A percentile compares a stretch with the other conserved stretches of the same genome.
phyloP scores from a whole-genome alignment of 2,329 filamentous ascomycete species.

The Xylariaceae sp. region DNA sequence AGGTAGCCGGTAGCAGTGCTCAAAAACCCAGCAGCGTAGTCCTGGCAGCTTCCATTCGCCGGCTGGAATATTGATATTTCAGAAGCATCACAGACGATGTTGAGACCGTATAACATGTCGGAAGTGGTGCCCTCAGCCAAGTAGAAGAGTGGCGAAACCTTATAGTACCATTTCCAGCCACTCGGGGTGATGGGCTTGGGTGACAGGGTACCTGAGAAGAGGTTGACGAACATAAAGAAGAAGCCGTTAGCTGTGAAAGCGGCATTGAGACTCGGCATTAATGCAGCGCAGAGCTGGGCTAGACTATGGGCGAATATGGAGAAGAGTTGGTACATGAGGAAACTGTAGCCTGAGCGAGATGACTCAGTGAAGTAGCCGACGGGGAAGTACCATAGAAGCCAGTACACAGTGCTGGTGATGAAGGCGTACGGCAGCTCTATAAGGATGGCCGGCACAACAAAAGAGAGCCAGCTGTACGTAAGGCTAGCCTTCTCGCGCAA shows the following conservation, averaged over 20 bases:
- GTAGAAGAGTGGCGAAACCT: slow-evolving; percentile 15
- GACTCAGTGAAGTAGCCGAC: slow-evolving; percentile 58
- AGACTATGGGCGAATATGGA: slow-evolving; percentile 51
- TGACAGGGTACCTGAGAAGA: slow-evolving; percentile 9
- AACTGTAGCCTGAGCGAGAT: slow-evolving; percentile 66
- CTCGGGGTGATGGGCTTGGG: neutral
- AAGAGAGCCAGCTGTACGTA: slow-evolving; percentile 78
- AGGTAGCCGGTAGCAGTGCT: neutral
- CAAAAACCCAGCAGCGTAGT: slow-evolving; percentile 1
- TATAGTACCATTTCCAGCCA: slow-evolving; percentile 15
- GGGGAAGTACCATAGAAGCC: slow-evolving; percentile 62
- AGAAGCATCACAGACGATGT: neutral
- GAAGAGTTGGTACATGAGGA: slow-evolving; percentile 67
- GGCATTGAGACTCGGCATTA: slow-evolving; percentile 25
- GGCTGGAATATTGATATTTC: slow-evolving; percentile 2
- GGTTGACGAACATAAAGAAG: slow-evolving; percentile 42
- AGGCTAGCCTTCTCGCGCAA: slow-evolving; percentile 75
- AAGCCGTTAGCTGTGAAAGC: slow-evolving; percentile 30
- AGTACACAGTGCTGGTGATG: slow-evolving; percentile 69
- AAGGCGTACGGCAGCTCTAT: slow-evolving; percentile 76
- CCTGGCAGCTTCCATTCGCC: neutral
- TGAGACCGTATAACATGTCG: slow-evolving; percentile 4
- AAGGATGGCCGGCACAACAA: slow-evolving; percentile 68
- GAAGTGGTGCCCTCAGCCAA: neutral
- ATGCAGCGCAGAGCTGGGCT: slow-evolving; percentile 25